Conservation (phyloP, 768 basidiomycete species). For the Saitozyma sp. region DNA sequence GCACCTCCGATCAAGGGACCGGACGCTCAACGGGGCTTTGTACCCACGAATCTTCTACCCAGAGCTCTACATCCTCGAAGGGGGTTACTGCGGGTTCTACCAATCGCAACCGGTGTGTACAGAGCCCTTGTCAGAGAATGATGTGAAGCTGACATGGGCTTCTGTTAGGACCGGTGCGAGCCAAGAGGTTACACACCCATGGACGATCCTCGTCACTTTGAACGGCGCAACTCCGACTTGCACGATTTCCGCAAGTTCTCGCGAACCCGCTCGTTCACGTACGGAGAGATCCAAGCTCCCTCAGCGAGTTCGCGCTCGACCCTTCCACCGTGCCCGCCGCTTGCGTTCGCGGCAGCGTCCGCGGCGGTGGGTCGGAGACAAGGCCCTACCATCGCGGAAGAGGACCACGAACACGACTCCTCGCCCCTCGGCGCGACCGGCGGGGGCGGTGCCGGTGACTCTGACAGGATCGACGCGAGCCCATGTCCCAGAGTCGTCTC, state of each 20-base stretch:
- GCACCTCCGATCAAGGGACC: constrained; percentile 85
- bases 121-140: no score
- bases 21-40: constrained; percentile 77
- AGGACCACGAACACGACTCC: constrained; percentile 63
- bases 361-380: constrained; percentile 54
- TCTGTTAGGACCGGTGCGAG: constrained; percentile 59
- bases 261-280: constrained; percentile 87
- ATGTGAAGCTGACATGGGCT: background rate
- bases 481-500: constrained; percentile 66
- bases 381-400: constrained; percentile 58
- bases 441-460: constrained; percentile 62
- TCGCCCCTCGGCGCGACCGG: constrained; percentile 58
- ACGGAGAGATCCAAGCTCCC: constrained; percentile 64
- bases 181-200: constrained; percentile 84
- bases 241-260: constrained; percentile 92
- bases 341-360: constrained; percentile 48
- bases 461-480: constrained; percentile 63
- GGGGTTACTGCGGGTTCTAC: constrained; percentile 90
- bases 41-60: constrained; percentile 95
- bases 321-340: constrained; percentile 36
- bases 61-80: constrained; percentile 94
- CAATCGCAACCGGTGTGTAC: constrained; percentile 60
- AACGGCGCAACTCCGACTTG: constrained; percentile 77
- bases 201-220: constrained; percentile 85
- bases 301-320: constrained; percentile 19